Conservation (phyloP, 2,329 filamentous ascomycete species). For the Trichoderma koningiopsis region DNA sequence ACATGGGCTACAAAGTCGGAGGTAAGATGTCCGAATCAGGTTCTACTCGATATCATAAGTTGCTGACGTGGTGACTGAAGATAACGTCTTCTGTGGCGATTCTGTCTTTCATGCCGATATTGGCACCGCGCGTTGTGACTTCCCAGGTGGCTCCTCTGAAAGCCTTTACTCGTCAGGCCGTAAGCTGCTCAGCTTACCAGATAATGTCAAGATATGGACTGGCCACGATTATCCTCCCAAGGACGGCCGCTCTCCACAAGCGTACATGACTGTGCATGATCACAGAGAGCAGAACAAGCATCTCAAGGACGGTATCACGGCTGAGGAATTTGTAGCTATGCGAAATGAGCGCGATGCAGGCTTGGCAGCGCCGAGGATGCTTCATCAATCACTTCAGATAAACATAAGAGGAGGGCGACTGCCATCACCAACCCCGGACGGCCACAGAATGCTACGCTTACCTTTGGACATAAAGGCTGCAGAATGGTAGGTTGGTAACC, state of each 20-base stretch:
- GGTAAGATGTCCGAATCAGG: slow-evolving; percentile 32
- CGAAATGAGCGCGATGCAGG: slow-evolving; percentile 47
- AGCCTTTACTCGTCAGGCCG: slow-evolving; percentile 48
- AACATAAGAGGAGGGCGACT: slow-evolving; percentile 54
- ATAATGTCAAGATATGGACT: slow-evolving; percentile 52
- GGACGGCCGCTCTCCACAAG: slow-evolving; percentile 37
- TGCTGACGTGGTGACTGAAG: slow-evolving; percentile 28
- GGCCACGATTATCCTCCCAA: slow-evolving; percentile 57
- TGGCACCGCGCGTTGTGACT: slow-evolving; percentile 56
- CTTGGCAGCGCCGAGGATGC: slow-evolving; percentile 48
- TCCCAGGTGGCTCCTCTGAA: slow-evolving; percentile 52
- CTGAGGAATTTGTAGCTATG: slow-evolving; percentile 49
- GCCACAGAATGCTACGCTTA: slow-evolving; percentile 41
- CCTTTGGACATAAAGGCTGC: slow-evolving; percentile 36
- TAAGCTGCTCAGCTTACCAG: slow-evolving; percentile 46
- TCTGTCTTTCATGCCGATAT: slow-evolving; percentile 56
- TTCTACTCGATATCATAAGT: not conserved
- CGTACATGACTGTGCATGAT: slow-evolving; percentile 49
- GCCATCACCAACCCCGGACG: slow-evolving; percentile 38
- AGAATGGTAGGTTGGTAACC: slow-evolving; percentile 25
- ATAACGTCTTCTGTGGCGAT: slow-evolving; percentile 55
- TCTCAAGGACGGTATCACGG: slow-evolving; percentile 44
- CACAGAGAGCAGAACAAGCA: slow-evolving; percentile 54
- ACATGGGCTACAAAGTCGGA: slow-evolving; percentile 60
- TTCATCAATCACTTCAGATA: slow-evolving; percentile 55